Conservation (phyloP, 768 basidiomycete genomes). For the Tephrocybe rancida region DNA sequence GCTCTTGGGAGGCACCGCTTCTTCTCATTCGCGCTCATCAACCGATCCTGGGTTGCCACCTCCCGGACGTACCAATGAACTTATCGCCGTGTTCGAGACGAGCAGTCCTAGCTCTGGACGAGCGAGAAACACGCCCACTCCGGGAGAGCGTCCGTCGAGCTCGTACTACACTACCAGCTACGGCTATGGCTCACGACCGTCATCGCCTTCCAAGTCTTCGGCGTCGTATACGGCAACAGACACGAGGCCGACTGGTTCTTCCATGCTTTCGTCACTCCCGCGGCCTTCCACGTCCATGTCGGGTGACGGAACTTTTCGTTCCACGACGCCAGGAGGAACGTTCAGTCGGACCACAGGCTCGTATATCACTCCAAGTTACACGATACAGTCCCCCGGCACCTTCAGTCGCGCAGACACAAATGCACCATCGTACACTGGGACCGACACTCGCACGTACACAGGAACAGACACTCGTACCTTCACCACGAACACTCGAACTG, state of each 20-base stretch:
- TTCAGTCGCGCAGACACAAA: conserved; percentile 32
- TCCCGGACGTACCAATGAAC: conserved; percentile 64
- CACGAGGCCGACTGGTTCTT: conserved; percentile 34
- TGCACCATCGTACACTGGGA: conserved; percentile 20
- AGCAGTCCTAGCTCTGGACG: conserved; percentile 47
- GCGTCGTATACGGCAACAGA: conserved; percentile 39
- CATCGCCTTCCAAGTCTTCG: conserved; percentile 48
- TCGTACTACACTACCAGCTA: conserved; percentile 35
- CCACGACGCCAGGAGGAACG: conserved; percentile 28
- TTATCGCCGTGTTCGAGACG: conserved; percentile 74
- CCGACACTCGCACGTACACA: conserved; percentile 31
- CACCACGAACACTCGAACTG: conserved; percentile 6
- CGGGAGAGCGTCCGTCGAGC: conserved; percentile 40
- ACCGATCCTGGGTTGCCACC: conserved; percentile 60
- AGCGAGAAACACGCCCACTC: conserved; percentile 55
- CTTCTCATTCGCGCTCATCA: conserved; percentile 53
- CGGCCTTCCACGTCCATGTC: conserved; percentile 36
- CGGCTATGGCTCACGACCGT: conserved; percentile 43
- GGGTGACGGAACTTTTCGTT: conserved; percentile 25
- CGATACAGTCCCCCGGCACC: conserved; percentile 37
- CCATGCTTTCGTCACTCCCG: conserved; percentile 51
- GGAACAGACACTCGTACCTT: conserved; percentile 29
- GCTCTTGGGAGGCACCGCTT: conserved; percentile 37
- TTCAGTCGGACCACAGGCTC: conserved; percentile 29
- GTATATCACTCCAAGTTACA: conserved; percentile 36